Evolutionary conservation across 768 basidiomycete species (phyloP).

Genomic region (Trametes sanguinea): DNA sequence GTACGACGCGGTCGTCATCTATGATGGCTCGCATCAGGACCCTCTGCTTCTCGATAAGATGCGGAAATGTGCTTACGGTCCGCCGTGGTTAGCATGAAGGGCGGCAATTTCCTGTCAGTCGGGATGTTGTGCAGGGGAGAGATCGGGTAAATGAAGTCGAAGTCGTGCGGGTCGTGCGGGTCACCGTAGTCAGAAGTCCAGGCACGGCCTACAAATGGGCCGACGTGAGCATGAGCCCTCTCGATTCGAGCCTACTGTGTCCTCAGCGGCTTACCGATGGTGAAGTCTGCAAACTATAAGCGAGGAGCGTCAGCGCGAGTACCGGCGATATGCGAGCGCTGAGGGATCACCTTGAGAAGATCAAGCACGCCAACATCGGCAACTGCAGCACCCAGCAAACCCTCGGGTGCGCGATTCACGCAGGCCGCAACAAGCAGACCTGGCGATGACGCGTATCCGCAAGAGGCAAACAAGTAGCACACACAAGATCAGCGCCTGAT

Average conservation of each 20-base stretch:
- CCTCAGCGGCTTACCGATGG: slow-evolving; percentile 54
- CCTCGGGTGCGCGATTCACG: slow-evolving; percentile 75
- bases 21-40: no score
- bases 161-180: slow-evolving; percentile 72
- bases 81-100: slow-evolving; percentile 77
- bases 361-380: slow-evolving; percentile 85
- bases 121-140: slow-evolving; percentile 84
- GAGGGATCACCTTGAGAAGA: slow-evolving; percentile 61
- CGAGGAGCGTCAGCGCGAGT: background rate
- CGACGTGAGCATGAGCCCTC: slow-evolving; percentile 12
- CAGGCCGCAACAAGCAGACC: slow-evolving; percentile 86
- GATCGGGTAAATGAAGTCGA: slow-evolving; percentile 80
- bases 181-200: slow-evolving; percentile 84
- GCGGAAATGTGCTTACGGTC: slow-evolving; percentile 57
- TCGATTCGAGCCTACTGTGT: background rate
- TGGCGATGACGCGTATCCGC: slow-evolving; percentile 28
- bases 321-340: background rate
- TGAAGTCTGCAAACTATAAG: slow-evolving; percentile 68
- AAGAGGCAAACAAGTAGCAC: background rate
- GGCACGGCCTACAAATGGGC: slow-evolving; percentile 50
- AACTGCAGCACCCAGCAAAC: slow-evolving; percentile 73
- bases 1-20: slow-evolving; percentile 86
- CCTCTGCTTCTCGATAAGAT: no score
- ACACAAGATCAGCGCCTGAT: slow-evolving; percentile 2
- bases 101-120: slow-evolving; percentile 58